phyloP scores from a whole-genome alignment of 495 filamentous ascomycete species.

The Coniosporium apollinis region DNA sequence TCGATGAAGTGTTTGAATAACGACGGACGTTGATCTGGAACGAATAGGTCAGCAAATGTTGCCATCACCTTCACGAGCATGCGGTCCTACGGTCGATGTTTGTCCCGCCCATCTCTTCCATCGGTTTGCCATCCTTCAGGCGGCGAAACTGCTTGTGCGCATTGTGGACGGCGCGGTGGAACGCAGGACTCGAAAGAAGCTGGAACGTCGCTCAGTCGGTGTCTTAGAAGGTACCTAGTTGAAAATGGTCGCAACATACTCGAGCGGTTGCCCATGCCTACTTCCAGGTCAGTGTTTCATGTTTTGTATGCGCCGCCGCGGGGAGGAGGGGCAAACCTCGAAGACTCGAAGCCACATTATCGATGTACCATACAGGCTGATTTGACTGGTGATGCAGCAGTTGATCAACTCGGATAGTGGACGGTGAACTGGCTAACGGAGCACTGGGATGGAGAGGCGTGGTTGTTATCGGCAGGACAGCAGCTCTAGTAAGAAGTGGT shows the following conservation, averaged over 20 bases:
- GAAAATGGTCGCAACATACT: neutral
- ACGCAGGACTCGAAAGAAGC: conserved; percentile 16
- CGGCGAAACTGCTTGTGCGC: conserved; percentile 13
- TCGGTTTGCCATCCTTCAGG: conserved; percentile 15
- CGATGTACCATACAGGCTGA: too few species aligned
- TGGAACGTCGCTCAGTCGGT: neutral
- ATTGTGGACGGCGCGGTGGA: conserved; percentile 18
- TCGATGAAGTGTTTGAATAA: conserved; percentile 19
- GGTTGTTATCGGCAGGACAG: too few species aligned
- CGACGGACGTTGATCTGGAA: conserved; percentile 1
- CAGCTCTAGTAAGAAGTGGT: too few species aligned
- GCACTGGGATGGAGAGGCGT: too few species aligned
- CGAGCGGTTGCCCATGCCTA: conserved; percentile 1
- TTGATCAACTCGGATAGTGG: too few species aligned
- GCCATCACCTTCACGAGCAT: neutral
- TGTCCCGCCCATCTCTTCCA: conserved; percentile 22
- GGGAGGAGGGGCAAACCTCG: conserved; percentile 5
- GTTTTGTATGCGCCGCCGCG: neutral
- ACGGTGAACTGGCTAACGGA: too few species aligned
- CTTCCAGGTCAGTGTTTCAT: neutral
- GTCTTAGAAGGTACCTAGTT: neutral
- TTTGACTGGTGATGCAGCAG: too few species aligned
- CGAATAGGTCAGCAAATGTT: neutral
- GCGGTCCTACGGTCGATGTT: conserved; percentile 14
- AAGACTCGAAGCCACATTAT: conserved; percentile 7